Conservation (phyloP, 140 eudicot species). For the Flaveria floridana region DNA sequence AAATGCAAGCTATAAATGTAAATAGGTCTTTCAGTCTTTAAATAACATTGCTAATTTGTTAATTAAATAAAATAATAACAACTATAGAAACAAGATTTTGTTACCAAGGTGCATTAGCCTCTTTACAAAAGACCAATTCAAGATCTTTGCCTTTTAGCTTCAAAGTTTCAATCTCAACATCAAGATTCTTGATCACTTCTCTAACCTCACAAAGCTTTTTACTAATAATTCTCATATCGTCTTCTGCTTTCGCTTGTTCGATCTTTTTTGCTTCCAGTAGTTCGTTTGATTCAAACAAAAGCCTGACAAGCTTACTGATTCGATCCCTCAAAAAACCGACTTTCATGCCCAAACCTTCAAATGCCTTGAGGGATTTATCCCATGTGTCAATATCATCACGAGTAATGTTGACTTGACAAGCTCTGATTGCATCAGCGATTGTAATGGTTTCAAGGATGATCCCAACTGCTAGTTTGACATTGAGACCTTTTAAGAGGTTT, state of each 20-base stretch:
- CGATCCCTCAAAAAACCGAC: slow-evolving; percentile 60
- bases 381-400: slow-evolving; percentile 46
- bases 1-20: too few species aligned
- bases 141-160: slow-evolving; percentile 33
- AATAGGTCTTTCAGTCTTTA: too few species aligned
- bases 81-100: neutral
- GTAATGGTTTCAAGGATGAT: slow-evolving; percentile 57
- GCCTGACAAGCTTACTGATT: slow-evolving; percentile 41
- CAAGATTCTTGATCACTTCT: slow-evolving; percentile 35
- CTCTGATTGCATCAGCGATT: slow-evolving; percentile 65
- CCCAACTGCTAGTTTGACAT: slow-evolving; percentile 55
- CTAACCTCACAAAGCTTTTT: slow-evolving; percentile 34
- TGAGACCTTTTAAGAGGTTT: slow-evolving; percentile 48
- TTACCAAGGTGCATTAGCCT: slow-evolving; percentile 66
- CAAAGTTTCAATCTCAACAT: slow-evolving; percentile 43
- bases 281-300: slow-evolving; percentile 31
- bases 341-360: slow-evolving; percentile 64
- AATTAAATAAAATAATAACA: too few species aligned
- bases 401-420: slow-evolving; percentile 32
- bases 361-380: slow-evolving; percentile 62
- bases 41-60: too few species aligned
- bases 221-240: slow-evolving; percentile 36
- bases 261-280: slow-evolving; percentile 32
- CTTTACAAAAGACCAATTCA: slow-evolving; percentile 33
- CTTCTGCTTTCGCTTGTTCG: slow-evolving; percentile 42